Evolutionary conservation across 2,329 filamentous ascomycete species (phyloP).

Genomic region (Phaeosphaeriaceae sp.): DNA sequence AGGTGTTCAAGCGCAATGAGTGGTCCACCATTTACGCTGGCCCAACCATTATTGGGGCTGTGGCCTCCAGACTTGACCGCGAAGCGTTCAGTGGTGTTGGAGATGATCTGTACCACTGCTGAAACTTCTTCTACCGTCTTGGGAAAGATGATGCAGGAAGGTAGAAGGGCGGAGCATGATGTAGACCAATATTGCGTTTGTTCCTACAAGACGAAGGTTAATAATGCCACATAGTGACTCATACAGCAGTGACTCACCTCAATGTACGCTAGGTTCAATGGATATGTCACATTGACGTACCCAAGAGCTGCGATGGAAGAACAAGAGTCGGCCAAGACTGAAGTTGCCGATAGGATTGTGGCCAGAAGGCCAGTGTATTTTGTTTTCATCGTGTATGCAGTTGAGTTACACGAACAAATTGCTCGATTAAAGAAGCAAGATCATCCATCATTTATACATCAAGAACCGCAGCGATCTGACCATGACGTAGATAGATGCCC

Average conservation of each 20-base stretch:
- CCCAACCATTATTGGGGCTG: constrained; percentile 56
- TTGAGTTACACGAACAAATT: neutral
- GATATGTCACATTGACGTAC: constrained; percentile 29
- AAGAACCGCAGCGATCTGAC: neutral
- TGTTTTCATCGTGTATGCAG: neutral
- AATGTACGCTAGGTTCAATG: constrained; percentile 29
- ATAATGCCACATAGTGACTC: neutral
- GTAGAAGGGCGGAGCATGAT: constrained; percentile 37
- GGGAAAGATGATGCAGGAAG: constrained; percentile 41
- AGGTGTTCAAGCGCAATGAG: constrained; percentile 54
- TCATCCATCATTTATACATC: neutral
- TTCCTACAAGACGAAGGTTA: constrained; percentile 8
- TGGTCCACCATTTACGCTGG: constrained; percentile 54
- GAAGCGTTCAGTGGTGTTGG: constrained; percentile 53
- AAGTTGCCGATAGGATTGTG: constrained; percentile 7
- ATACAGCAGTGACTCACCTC: constrained; percentile 1
- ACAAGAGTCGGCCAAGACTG: constrained; percentile 25
- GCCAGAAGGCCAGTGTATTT: neutral
- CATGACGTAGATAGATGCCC: constrained; percentile 13
- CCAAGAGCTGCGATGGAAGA: constrained; percentile 27
- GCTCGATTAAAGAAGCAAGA: too few species aligned
- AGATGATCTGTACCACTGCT: constrained; percentile 58
- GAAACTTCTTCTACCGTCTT: constrained; percentile 60
- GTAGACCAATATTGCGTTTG: constrained; percentile 43
- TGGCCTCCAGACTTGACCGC: constrained; percentile 63